Conservation (phyloP, 2,329 filamentous ascomycete genomes). For the Xylariales sp. region DNA sequence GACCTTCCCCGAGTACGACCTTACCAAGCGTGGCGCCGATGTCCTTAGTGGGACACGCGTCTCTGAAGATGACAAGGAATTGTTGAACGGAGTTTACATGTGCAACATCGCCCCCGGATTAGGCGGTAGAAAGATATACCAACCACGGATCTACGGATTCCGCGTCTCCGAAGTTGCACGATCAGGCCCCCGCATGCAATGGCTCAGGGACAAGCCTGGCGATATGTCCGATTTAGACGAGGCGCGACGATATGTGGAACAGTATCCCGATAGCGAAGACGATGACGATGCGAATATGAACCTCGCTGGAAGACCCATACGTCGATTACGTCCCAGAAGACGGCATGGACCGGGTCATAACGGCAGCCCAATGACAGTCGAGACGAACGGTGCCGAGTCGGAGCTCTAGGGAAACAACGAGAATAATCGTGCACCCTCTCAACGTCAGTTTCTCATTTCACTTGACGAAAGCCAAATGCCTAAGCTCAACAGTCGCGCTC, state of each 20-base stretch:
- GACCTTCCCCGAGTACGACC: slow-evolving; percentile 94
- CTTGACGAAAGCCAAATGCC: not conserved
- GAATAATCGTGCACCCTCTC: not conserved
- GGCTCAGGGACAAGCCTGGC: slow-evolving; percentile 79
- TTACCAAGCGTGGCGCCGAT: slow-evolving; percentile 66
- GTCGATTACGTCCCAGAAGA: slow-evolving; percentile 37
- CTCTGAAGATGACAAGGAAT: slow-evolving; percentile 40
- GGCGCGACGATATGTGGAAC: slow-evolving; percentile 48
- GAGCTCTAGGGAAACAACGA: slow-evolving; percentile 36
- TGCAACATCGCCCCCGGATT: slow-evolving; percentile 86
- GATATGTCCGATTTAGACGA: slow-evolving; percentile 85
- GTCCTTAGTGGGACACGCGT: slow-evolving; percentile 40
- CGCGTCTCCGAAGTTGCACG: slow-evolving; percentile 85
- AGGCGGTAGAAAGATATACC: slow-evolving; percentile 78
- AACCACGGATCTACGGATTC: slow-evolving; percentile 95
- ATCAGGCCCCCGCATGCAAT: slow-evolving; percentile 93
- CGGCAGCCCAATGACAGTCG: slow-evolving; percentile 53
- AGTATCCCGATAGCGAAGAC: slow-evolving; percentile 53
- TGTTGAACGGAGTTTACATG: slow-evolving; percentile 81
- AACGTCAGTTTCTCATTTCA: not conserved
- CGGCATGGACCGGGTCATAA: slow-evolving; percentile 44
- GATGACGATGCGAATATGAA: slow-evolving; percentile 48
- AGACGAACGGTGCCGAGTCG: slow-evolving; percentile 53
- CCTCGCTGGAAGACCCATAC: slow-evolving; percentile 34
- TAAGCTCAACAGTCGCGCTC: not conserved